Conservation (phyloP, 2,329 filamentous ascomycete genomes). For the Cordyceps pruinosa region DNA sequence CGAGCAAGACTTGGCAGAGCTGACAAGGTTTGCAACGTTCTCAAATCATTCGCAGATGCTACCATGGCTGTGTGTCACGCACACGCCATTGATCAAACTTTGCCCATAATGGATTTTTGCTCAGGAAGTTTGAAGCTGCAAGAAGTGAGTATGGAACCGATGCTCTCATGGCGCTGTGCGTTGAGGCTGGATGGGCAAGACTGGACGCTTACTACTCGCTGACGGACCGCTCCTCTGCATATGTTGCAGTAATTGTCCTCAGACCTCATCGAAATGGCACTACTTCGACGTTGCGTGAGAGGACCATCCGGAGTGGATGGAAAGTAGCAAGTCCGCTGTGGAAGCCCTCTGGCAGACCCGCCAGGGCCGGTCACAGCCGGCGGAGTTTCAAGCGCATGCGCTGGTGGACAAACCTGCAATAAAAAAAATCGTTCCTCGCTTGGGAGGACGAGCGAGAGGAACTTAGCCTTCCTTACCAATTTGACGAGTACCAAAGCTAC, state of each 20-base stretch:
- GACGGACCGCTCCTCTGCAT: not conserved
- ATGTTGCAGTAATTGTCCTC: not conserved
- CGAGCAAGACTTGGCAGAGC: no score
- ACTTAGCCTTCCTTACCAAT: not conserved
- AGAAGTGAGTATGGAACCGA: no score
- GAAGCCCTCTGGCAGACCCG: not conserved
- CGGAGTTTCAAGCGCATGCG: not conserved
- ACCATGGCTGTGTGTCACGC: no score
- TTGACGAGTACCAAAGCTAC: not conserved
- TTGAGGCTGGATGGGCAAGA: not conserved
- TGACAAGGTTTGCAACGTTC: no score
- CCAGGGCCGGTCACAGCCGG: not conserved
- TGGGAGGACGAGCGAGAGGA: not conserved
- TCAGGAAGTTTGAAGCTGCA: no score
- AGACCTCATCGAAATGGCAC: not conserved
- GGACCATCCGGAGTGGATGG: not conserved
- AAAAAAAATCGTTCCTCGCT: not conserved
- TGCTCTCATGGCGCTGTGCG: not conserved
- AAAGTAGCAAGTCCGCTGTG: not conserved
- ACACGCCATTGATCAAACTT: no score
- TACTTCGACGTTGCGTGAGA: not conserved
- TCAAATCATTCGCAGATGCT: no score
- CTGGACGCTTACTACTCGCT: not conserved
- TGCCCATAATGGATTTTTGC: no score
- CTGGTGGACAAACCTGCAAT: not conserved